Percentiles rank a stretch among this genome's conserved stretches.
These are phyloP conservation scores for Penicillium sp. DNA, from an alignment of 2,329 filamentous ascomycete genomes.

Conservation along the genomic window DNA sequence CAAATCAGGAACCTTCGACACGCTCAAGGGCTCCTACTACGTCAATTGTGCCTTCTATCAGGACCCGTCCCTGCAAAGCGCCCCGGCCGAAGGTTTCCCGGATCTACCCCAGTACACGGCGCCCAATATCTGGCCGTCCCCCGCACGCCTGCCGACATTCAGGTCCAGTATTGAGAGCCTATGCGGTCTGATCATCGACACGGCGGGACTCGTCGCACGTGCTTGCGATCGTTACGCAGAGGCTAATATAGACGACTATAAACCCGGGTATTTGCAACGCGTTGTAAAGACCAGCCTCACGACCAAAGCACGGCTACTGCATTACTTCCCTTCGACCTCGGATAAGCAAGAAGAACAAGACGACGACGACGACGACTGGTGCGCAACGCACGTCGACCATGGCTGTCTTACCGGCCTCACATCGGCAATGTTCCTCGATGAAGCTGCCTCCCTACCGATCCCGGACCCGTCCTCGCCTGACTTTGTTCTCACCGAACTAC, in stretches of 20 bases:
- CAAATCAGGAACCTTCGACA: slow-evolving; percentile 60
- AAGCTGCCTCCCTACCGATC: slow-evolving; percentile 48
- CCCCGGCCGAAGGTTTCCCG: slow-evolving; percentile 36
- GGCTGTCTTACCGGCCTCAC: slow-evolving; percentile 93
- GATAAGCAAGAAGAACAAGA: slow-evolving; percentile 40
- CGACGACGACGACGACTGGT: slow-evolving; percentile 92
- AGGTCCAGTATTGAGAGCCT: slow-evolving; percentile 68
- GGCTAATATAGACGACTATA: slow-evolving; percentile 74
- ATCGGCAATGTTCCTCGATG: slow-evolving; percentile 93
- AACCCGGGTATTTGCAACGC: slow-evolving; percentile 74
- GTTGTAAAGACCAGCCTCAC: slow-evolving; percentile 83
- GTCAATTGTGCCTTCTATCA: slow-evolving; percentile 60
- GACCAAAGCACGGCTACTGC: slow-evolving; percentile 85
- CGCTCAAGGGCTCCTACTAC: slow-evolving; percentile 64
- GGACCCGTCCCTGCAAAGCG: slow-evolving; percentile 35
- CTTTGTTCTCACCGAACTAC: slow-evolving; percentile 64
- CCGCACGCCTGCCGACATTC: slow-evolving; percentile 71
- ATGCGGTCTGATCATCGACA: slow-evolving; percentile 83
- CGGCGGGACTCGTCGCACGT: slow-evolving; percentile 81
- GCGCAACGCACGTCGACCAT: slow-evolving; percentile 74
- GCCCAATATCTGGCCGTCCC: slow-evolving; percentile 82
- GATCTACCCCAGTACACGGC: slow-evolving; percentile 84
- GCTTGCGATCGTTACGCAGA: slow-evolving; percentile 85
- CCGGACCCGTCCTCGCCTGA: slow-evolving; percentile 35
- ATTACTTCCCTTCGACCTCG: slow-evolving; percentile 71